Conservation (phyloP, 208 protist genomes). For the Herpetomonas tarakana region DNA sequence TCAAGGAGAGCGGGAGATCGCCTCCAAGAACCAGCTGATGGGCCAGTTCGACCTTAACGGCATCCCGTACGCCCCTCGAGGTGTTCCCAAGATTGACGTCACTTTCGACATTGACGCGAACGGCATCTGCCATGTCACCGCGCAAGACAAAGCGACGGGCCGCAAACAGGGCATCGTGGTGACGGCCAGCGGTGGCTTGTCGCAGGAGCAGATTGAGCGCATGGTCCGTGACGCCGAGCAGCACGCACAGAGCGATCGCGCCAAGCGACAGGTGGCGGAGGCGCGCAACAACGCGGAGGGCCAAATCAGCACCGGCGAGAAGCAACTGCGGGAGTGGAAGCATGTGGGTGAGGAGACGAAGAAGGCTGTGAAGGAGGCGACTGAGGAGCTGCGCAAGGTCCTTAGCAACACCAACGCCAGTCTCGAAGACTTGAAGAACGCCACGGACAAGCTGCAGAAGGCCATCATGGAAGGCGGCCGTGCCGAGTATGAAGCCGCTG, state of each 20-base stretch:
- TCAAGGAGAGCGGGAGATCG: conserved; percentile 94
- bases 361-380: conserved; percentile 52
- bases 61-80: conserved; percentile 91
- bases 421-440: conserved; percentile 52
- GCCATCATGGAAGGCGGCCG: conserved; percentile 75
- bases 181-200: conserved; percentile 71
- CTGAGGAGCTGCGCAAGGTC: conserved; percentile 54
- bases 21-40: conserved; percentile 93
- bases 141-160: conserved; percentile 96
- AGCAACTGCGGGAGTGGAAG: conserved; percentile 83
- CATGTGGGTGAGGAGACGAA: conserved; percentile 75
- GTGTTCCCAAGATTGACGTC: conserved; percentile 95
- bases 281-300: conserved; percentile 82
- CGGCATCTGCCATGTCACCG: conserved; percentile 98
- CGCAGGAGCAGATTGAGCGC: conserved; percentile 78
- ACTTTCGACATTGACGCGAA: conserved; percentile 99
- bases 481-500: conserved; percentile 77
- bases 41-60: conserved; percentile 94
- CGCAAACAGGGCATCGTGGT: conserved; percentile 96
- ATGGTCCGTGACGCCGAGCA: conserved; percentile 87
- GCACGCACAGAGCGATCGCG: conserved; percentile 76
- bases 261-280: conserved; percentile 73
- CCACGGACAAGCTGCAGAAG: conserved; percentile 81
- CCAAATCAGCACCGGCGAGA: conserved; percentile 64
- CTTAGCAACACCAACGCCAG: conserved; percentile 68